Conservation (phyloP, 2,329 filamentous ascomycete species). For the Colletotrichum trifolii region DNA sequence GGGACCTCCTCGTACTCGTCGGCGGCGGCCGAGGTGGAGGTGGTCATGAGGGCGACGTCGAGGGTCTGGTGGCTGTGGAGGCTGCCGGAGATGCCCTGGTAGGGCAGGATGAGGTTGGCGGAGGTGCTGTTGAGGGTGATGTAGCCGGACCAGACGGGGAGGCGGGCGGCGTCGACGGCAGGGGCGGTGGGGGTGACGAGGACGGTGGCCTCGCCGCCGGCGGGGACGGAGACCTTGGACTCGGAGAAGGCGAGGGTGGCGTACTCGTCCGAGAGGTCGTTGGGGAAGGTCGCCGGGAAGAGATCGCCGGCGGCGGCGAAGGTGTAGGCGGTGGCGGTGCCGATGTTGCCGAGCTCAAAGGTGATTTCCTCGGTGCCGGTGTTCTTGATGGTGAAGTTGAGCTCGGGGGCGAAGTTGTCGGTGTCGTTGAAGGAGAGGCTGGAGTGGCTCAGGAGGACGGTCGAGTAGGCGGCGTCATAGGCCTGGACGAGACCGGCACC, state of each 20-base stretch:
- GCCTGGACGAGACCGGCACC: conserved; percentile 71
- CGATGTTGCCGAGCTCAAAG: conserved; percentile 63
- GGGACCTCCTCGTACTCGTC: conserved; percentile 40
- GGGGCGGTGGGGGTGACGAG: conserved; percentile 58
- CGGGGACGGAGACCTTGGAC: conserved; percentile 55
- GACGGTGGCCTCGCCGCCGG: conserved; percentile 56
- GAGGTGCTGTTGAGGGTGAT: conserved; percentile 54
- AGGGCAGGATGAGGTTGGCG: conserved; percentile 52
- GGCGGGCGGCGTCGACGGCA: conserved; percentile 46
- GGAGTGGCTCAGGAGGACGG: conserved; percentile 63
- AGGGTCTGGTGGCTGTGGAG: conserved; percentile 50
- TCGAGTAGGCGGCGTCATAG: conserved; percentile 66
- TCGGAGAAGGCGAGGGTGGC: conserved; percentile 57
- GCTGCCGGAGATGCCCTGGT: conserved; percentile 53
- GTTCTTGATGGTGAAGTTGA: conserved; percentile 68
- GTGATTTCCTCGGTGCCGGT: conserved; percentile 58
- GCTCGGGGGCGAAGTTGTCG: conserved; percentile 60
- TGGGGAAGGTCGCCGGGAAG: conserved; percentile 57
- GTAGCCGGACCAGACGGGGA: conserved; percentile 57
- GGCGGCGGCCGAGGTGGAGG: conserved; percentile 46
- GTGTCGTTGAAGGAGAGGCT: conserved; percentile 74
- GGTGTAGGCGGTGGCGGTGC: conserved; percentile 66
- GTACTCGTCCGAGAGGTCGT: conserved; percentile 52
- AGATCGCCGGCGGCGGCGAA: conserved; percentile 49
- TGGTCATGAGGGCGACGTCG: conserved; percentile 47